A percentile compares a stretch with the other conserved stretches of the same genome.
Evolutionary conservation across 768 basidiomycete species (phyloP).

Genomic region (Rhodotorula paludigena): DNA sequence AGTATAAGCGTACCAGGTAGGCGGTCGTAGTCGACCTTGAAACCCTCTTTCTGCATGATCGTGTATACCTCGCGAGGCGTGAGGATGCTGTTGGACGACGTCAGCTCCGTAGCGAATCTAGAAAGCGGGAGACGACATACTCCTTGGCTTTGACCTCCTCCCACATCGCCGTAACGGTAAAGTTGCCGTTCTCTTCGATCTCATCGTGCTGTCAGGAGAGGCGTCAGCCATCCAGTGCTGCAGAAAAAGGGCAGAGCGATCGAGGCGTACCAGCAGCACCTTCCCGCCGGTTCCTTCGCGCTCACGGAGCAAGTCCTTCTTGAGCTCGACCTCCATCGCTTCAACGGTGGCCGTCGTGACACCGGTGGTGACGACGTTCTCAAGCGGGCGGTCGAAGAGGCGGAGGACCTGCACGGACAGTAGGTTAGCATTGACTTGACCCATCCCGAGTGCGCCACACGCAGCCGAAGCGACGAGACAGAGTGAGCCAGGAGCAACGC

Average conservation of each 20-base stretch:
- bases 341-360: constrained; percentile 86
- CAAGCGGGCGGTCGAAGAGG: constrained; percentile 75
- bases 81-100: constrained; percentile 60
- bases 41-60: constrained; percentile 58
- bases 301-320: constrained; percentile 74
- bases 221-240: constrained; percentile 62
- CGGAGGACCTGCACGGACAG: constrained; percentile 74
- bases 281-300: constrained; percentile 60
- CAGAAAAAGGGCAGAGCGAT: constrained; percentile 49
- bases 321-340: constrained; percentile 61
- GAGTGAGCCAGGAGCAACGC: neutral
- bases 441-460: too few species aligned
- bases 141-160: constrained; percentile 60
- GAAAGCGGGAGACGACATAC: neutral
- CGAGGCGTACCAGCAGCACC: constrained; percentile 58
- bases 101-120: neutral
- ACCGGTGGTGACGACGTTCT: constrained; percentile 97
- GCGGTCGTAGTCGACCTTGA: constrained; percentile 54
- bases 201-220: constrained; percentile 64
- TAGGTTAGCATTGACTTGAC: neutral
- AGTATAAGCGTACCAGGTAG: constrained; percentile 27
- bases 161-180: constrained; percentile 90
- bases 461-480: too few species aligned
- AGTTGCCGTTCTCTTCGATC: constrained; percentile 80
- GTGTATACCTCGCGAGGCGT: constrained; percentile 56